Evolutionary conservation across 148 eudicot genomes (phyloP).

Genomic region (Nepenthes mirabilis): DNA sequence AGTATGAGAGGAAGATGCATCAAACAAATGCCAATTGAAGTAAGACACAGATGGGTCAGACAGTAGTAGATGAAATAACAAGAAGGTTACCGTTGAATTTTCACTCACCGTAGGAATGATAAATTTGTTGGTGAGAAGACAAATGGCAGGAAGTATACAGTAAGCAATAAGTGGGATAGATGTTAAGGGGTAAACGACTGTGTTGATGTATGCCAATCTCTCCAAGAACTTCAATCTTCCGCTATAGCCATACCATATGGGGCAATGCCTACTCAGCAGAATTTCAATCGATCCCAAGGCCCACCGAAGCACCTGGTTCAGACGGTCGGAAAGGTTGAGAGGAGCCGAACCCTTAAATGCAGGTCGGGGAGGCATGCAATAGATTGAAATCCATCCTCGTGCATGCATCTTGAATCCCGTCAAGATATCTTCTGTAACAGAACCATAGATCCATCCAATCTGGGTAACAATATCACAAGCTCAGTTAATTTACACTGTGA

Average conservation of each 20-base stretch:
- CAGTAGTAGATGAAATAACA: neutral
- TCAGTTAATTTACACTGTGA: constrained; percentile 2
- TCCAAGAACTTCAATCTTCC: constrained; percentile 48
- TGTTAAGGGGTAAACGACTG: constrained; percentile 63
- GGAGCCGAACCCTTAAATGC: constrained; percentile 78
- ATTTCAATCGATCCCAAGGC: constrained; percentile 69
- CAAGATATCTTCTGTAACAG: constrained; percentile 68
- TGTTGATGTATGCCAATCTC: constrained; percentile 63
- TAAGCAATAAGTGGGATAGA: constrained; percentile 59
- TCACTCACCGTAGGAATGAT: constrained; percentile 17
- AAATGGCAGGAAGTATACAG: constrained; percentile 51
- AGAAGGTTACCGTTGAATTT: neutral
- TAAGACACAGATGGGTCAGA: neutral
- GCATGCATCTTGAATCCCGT: constrained; percentile 75
- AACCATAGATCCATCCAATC: constrained; percentile 80
- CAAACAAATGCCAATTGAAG: neutral
- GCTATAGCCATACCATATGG: constrained; percentile 66
- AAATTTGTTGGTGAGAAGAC: no score
- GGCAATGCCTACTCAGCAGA: constrained; percentile 64
- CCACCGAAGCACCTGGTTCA: constrained; percentile 74
- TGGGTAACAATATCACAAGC: constrained; percentile 9
- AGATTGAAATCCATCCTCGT: constrained; percentile 60
- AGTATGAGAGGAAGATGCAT: neutral
- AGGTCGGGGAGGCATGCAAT: constrained; percentile 64
- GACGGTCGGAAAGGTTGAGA: constrained; percentile 71